phyloP scores from a whole-genome alignment of 1,139 yeast genomes.

The Kodamaea plutei region DNA sequence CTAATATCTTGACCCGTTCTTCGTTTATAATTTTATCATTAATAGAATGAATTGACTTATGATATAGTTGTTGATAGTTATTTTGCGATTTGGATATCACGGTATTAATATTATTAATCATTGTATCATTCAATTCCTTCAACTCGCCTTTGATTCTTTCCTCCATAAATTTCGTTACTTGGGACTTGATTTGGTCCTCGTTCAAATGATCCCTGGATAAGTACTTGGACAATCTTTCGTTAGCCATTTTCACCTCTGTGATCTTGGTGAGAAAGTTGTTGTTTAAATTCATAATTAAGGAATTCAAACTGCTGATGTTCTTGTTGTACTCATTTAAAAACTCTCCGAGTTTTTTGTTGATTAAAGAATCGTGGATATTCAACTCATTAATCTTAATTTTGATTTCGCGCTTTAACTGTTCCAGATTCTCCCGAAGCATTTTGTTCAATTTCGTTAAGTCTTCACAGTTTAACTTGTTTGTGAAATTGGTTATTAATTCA shows the following conservation, averaged over 20 bases:
- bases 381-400: slow-evolving; percentile 7
- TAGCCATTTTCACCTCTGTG: slow-evolving; percentile 6
- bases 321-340: slow-evolving; percentile 11
- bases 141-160: slow-evolving; percentile 7
- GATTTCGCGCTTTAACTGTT: slow-evolving; percentile 4
- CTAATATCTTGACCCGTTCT: slow-evolving; percentile 7
- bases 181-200: slow-evolving; percentile 5
- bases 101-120: slow-evolving; percentile 4
- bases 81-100: slow-evolving; percentile 2
- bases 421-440: slow-evolving; percentile 7
- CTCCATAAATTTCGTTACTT: slow-evolving; percentile 7
- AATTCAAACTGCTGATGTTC: slow-evolving; percentile 9
- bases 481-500: slow-evolving; percentile 4
- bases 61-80: slow-evolving; percentile 6
- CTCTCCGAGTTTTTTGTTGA: slow-evolving; percentile 9
- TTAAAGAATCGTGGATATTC: slow-evolving; percentile 10
- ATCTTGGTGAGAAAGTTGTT: slow-evolving; percentile 1
- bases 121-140: slow-evolving; percentile 3
- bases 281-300: slow-evolving; percentile 9
- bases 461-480: slow-evolving; percentile 4
- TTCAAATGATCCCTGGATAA: slow-evolving; percentile 10
- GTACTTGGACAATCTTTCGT: slow-evolving; percentile 8
- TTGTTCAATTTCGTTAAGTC: slow-evolving; percentile 8
- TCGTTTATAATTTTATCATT: slow-evolving; percentile 6
- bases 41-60: slow-evolving; percentile 5